Percentiles rank a stretch among this genome's conserved stretches.
Evolutionary conservation across 2,329 filamentous ascomycete species (phyloP).

Genomic region (Rhynchosporium secalis): DNA sequence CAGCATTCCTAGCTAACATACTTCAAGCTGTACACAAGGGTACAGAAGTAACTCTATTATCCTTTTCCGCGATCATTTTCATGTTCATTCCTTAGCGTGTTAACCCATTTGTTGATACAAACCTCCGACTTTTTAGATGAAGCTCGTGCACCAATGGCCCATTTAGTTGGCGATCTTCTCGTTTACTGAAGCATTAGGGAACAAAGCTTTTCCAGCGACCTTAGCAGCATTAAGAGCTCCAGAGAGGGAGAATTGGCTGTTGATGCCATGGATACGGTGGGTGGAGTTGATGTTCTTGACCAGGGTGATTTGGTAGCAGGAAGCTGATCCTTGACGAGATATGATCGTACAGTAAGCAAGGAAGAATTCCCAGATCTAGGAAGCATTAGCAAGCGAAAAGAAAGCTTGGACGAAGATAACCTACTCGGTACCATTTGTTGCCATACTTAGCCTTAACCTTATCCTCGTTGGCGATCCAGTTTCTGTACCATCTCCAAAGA

Average conservation of each 20-base stretch:
- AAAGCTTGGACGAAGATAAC: conserved; percentile 40
- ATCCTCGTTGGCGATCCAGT: conserved; percentile 93
- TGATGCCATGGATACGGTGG: conserved; percentile 71
- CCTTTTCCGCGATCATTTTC: background rate
- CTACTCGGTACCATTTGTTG: conserved; percentile 88
- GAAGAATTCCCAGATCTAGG: conserved; percentile 81
- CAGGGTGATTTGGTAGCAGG: conserved; percentile 75
- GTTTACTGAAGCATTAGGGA: conserved; percentile 26
- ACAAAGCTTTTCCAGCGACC: conserved; percentile 27
- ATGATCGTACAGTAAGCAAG: conserved; percentile 74
- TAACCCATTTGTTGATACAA: background rate
- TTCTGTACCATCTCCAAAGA: conserved; percentile 97
- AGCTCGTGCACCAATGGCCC: background rate
- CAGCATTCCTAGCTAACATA: background rate
- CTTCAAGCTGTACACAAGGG: background rate
- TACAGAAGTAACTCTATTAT: conserved; percentile 14
- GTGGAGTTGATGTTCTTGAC: conserved; percentile 85
- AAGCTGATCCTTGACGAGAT: conserved; percentile 72
- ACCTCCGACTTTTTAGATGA: background rate
- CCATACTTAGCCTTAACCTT: conserved; percentile 96
- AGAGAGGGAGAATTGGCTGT: conserved; percentile 62
- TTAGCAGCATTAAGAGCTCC: conserved; percentile 54
- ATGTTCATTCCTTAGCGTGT: background rate
- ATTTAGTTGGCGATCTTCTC: conserved; percentile 18
- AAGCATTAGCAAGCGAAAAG: conserved; percentile 20